A percentile compares a stretch with the other conserved stretches of the same genome.
These are phyloP conservation scores for Myriangium duriaei DNA, from an alignment of 2,329 filamentous ascomycete species.

Conservation along the genomic window DNA sequence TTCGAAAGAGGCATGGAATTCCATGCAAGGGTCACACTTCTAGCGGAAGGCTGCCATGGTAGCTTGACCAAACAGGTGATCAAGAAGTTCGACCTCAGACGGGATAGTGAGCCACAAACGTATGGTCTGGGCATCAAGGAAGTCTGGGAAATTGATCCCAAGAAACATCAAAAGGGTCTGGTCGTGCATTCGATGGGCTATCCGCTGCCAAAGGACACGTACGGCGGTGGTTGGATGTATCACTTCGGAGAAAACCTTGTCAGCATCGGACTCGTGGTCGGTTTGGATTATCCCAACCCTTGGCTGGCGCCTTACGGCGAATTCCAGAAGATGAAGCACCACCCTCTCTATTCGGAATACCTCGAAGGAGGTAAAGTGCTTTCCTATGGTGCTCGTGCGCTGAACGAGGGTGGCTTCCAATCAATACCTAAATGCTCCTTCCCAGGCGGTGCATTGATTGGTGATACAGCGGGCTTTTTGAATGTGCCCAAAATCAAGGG, in stretches of 20 bases:
- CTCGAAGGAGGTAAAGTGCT: slow-evolving; percentile 97
- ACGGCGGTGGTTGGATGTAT: slow-evolving; percentile 98
- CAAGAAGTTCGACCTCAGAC: slow-evolving; percentile 82
- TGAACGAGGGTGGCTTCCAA: slow-evolving; percentile 93
- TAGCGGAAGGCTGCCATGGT: slow-evolving; percentile 91
- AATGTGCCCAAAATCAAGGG: slow-evolving; percentile 99
- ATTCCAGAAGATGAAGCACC: slow-evolving; percentile 97
- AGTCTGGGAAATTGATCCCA: slow-evolving; percentile 89
- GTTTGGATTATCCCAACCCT: slow-evolving; percentile 90
- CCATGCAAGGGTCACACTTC: slow-evolving; percentile 78
- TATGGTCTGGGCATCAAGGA: slow-evolving; percentile 93
- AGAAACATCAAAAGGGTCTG: slow-evolving; percentile 79
- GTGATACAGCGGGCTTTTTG: slow-evolving; percentile 90
- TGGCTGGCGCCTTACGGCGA: slow-evolving; percentile 93
- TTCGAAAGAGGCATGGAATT: slow-evolving; percentile 99
- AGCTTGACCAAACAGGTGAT: slow-evolving; percentile 90
- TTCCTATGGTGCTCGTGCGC: slow-evolving; percentile 81
- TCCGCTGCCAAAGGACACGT: slow-evolving; percentile 74
- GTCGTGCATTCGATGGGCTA: slow-evolving; percentile 89
- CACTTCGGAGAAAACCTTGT: slow-evolving; percentile 98
- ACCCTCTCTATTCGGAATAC: slow-evolving; percentile 74
- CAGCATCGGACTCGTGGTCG: slow-evolving; percentile 79
- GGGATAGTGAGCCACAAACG: slow-evolving; percentile 85
- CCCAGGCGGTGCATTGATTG: slow-evolving; percentile 87
- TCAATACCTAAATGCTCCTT: slow-evolving; percentile 96